Conservation (phyloP, 108 stramenopile species). For the Cyclotella kingstonii region DNA sequence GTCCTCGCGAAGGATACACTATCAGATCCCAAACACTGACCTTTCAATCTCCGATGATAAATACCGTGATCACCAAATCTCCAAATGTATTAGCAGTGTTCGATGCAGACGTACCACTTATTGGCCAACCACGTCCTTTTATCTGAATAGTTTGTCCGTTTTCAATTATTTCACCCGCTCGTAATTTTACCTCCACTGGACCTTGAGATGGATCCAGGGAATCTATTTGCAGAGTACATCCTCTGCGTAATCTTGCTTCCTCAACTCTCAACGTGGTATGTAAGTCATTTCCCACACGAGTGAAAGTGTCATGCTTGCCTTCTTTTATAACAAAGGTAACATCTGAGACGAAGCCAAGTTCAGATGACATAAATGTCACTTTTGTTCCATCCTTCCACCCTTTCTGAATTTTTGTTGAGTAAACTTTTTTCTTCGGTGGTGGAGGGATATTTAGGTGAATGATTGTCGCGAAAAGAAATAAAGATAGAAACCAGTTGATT, state of each 20-base stretch:
- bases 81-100: constrained; percentile 8
- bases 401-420: constrained; percentile 23
- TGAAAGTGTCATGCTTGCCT: constrained; percentile 48
- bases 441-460: constrained; percentile 51
- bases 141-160: constrained; percentile 44
- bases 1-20: too few species aligned
- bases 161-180: constrained; percentile 9
- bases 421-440: constrained; percentile 33
- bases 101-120: too few species aligned
- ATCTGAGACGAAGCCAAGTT: constrained; percentile 33
- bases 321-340: constrained; percentile 68
- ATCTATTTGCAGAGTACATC: constrained; percentile 54
- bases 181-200: constrained; percentile 41
- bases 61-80: constrained; percentile 7
- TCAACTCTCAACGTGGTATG: constrained; percentile 43
- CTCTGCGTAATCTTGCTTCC: constrained; percentile 33
- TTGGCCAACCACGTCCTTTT: constrained; percentile 68
- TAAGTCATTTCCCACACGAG: constrained; percentile 61
- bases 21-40: too few species aligned
- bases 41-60: constrained; percentile 1
- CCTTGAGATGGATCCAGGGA: constrained; percentile 36
- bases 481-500: constrained; percentile 42
- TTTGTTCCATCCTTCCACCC: constrained; percentile 69
- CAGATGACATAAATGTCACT: constrained; percentile 35
- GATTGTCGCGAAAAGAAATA: constrained; percentile 35